Evolutionary conservation across 257 asterid genomes (phyloP), one percentile per base, ranked within the genome.

Genomic region (Solanum medicagineum): DNA sequence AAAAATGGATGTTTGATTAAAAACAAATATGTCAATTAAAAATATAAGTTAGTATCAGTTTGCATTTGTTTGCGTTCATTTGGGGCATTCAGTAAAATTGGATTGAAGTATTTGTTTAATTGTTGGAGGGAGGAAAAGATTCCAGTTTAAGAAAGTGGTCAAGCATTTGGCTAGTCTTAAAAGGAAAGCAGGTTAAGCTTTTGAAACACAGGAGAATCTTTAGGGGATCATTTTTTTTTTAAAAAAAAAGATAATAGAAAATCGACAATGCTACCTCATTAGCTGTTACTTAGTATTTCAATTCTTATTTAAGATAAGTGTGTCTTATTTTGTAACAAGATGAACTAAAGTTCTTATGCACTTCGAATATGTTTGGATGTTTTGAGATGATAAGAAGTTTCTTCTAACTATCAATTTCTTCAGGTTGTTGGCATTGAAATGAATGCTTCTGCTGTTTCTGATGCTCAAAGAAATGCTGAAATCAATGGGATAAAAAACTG

Each of bases 351-450:
- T 26, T 26, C 53, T 15, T 26, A 51, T 51, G 19, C 82, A 79
- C 24, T 5, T 79, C 10, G 47, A 51, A 26, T 51, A 51, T 77
- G 5, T 65, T 66, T 87, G 68, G 9, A 54, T 83, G 32, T 36
- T 45, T 69, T 49, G n/a, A 71, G 84, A 68, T 84, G 88, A 81
- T 75, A 44, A 47, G 63, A 83, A 79, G 49, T 40, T 86, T 82
- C 86, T 65, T 60, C 74, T 80, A 85, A 59, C 69, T 55, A 77
- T 87, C 77, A 65, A 85, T 63, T 71, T 87, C 53, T 81, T 88
- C 92, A 97, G 99, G 99, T 97, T 84, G 98, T 95, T 32, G 99
- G 99, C 84, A 92, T 97, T 86, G 98, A 97, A 91, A 95, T 97
- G 99, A 95, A 97, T 90, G 98, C 98, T 87, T 94, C 98, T 86